A percentile compares a stretch with the other conserved stretches of the same genome.
Evolutionary conservation across 2,329 filamentous ascomycete genomes (phyloP).

Genomic region (Penicillium nordicum): DNA sequence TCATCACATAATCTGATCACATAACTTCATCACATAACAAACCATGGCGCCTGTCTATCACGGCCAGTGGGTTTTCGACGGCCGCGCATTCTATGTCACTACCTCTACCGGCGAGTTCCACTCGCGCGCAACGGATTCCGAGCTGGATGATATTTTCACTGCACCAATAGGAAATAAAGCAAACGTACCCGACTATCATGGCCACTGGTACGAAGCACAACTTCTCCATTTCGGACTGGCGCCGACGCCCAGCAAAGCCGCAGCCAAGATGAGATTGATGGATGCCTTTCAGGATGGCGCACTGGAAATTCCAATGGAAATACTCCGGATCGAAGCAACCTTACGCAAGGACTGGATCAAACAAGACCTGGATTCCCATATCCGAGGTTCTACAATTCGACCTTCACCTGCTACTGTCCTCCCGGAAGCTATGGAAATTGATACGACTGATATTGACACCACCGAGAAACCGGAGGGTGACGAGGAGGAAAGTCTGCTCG

Average conservation of each 20-base stretch:
- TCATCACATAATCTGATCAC: no score
- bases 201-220: conserved; percentile 62
- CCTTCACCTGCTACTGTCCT: no score
- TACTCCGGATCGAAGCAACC: conserved; percentile 53
- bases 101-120: conserved; percentile 43
- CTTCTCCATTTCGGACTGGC: conserved; percentile 60
- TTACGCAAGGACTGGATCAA: conserved; percentile 56
- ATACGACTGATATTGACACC: fast-evolving
- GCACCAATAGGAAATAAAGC: background rate
- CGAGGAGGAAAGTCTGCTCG: background rate
- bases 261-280: conserved; percentile 58
- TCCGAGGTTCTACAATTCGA: background rate
- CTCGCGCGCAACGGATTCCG: conserved; percentile 44
- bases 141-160: conserved; percentile 47
- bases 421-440: background rate
- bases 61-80: conserved; percentile 45
- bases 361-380: conserved; percentile 36
- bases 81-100: conserved; percentile 47
- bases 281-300: conserved; percentile 52
- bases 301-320: conserved; percentile 49
- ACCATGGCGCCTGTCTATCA: conserved; percentile 25
- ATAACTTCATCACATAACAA: no score
- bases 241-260: conserved; percentile 56
- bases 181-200: conserved; percentile 49
- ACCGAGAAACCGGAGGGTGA: no score